These are phyloP conservation scores for Ceratocystis cacaofunesta DNA, from an alignment of 2,329 filamentous ascomycete genomes.

Conservation along the genomic window DNA sequence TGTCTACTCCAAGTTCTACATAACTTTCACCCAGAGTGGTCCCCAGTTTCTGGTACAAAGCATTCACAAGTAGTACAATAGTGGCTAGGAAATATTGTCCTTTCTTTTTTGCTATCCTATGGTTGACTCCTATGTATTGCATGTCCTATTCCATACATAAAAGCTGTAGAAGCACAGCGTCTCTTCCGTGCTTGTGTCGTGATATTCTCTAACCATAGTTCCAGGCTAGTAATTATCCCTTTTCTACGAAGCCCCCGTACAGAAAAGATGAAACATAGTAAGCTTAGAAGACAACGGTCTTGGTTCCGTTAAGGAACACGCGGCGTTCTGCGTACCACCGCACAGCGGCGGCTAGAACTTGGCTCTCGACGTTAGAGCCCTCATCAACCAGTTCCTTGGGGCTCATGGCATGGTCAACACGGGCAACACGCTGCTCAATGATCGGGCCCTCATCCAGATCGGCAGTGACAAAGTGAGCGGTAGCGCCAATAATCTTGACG, in stretches of 20 bases:
- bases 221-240: neutral
- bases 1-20: too few species aligned
- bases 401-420: conserved; percentile 63
- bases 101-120: neutral
- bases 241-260: neutral
- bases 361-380: conserved; percentile 71
- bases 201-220: conserved; percentile 5
- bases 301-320: conserved; percentile 62
- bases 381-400: conserved; percentile 64
- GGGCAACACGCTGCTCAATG: conserved; percentile 67
- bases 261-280: neutral
- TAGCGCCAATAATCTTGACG: conserved; percentile 79
- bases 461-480: conserved; percentile 73
- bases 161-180: neutral
- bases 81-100: neutral
- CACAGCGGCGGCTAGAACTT: conserved; percentile 65
- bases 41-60: too few species aligned
- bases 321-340: conserved; percentile 70
- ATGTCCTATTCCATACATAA: neutral
- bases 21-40: neutral
- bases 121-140: neutral
- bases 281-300: conserved; percentile 57
- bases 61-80: too few species aligned
- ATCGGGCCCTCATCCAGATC: conserved; percentile 78
- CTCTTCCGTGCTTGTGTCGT: neutral